Evolutionary conservation across 2,329 filamentous ascomycete species (phyloP).

Genomic region (Colletotrichum musae): DNA sequence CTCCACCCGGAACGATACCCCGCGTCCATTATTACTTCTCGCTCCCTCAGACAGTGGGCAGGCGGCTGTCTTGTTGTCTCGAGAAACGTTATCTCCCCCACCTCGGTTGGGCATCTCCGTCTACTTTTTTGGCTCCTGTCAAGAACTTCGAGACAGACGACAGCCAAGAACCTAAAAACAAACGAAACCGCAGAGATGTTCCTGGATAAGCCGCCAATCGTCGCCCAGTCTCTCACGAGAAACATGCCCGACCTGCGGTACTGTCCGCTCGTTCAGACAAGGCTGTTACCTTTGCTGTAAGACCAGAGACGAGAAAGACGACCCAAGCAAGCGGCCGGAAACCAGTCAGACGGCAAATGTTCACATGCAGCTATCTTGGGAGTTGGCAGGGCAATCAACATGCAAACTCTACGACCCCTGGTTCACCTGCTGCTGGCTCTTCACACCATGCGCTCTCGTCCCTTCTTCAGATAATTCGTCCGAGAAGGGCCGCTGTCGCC

Average conservation of each 20-base stretch:
- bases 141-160: constrained; percentile 22
- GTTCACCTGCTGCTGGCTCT: not conserved
- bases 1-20: constrained; percentile 27
- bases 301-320: constrained; percentile 11
- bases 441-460: not conserved
- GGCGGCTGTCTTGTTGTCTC: constrained; percentile 14
- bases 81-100: constrained; percentile 23
- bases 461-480: constrained; percentile 11
- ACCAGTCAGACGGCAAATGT: not conserved
- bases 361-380: constrained; percentile 18
- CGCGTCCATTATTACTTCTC: constrained; percentile 12
- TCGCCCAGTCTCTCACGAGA: not conserved
- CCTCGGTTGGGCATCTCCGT: constrained; percentile 16
- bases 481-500: constrained; percentile 17
- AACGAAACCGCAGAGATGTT: constrained; percentile 3
- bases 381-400: not conserved
- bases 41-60: not conserved
- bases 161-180: constrained; percentile 22
- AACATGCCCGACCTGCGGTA: constrained; percentile 7
- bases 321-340: constrained; percentile 2
- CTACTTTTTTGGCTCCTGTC: constrained; percentile 11
- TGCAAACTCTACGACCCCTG: constrained; percentile 1
- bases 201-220: constrained; percentile 4
- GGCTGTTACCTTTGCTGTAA: constrained; percentile 27
- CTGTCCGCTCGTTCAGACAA: constrained; percentile 28